These are phyloP conservation scores for Apiospora pterosperma DNA, from an alignment of 2,329 filamentous ascomycete species.

Conservation along the genomic window DNA sequence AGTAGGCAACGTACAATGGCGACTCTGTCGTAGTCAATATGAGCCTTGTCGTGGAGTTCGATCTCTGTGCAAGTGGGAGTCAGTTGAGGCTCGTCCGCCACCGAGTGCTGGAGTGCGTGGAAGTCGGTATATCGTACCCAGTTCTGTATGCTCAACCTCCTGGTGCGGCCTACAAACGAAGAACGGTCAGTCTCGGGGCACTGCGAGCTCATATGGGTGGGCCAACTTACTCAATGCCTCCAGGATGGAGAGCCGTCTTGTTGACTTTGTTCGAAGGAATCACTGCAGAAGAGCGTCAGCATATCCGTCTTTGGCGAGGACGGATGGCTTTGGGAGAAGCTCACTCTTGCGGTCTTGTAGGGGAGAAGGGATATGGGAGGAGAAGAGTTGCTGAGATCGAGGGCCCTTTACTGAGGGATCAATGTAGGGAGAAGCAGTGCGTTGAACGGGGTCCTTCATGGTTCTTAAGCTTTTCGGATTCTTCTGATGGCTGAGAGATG, in stretches of 20 bases:
- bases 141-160: slow-evolving; percentile 81
- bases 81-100: neutral
- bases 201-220: slow-evolving; percentile 4
- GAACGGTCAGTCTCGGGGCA: slow-evolving; percentile 19
- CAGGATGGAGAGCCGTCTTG: slow-evolving; percentile 87
- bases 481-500: slow-evolving; percentile 15
- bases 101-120: slow-evolving; percentile 5
- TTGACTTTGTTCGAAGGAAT: slow-evolving; percentile 64
- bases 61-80: slow-evolving; percentile 55
- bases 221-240: slow-evolving; percentile 77
- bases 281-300: slow-evolving; percentile 36
- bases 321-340: neutral
- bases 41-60: slow-evolving; percentile 93
- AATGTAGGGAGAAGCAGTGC: slow-evolving; percentile 41
- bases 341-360: slow-evolving; percentile 24
- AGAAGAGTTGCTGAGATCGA: slow-evolving; percentile 35
- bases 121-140: slow-evolving; percentile 49
- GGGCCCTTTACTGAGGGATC: slow-evolving; percentile 43
- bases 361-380: slow-evolving; percentile 28
- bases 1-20: slow-evolving; percentile 76
- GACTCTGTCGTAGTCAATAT: slow-evolving; percentile 98
- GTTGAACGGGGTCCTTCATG: slow-evolving; percentile 36
- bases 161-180: slow-evolving; percentile 59
- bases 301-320: neutral
- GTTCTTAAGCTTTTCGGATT: slow-evolving; percentile 26